Percentiles rank a stretch among this genome's conserved stretches.
phyloP scores from a whole-genome alignment of 2,329 filamentous ascomycete species.

The Colletotrichum sp. region DNA sequence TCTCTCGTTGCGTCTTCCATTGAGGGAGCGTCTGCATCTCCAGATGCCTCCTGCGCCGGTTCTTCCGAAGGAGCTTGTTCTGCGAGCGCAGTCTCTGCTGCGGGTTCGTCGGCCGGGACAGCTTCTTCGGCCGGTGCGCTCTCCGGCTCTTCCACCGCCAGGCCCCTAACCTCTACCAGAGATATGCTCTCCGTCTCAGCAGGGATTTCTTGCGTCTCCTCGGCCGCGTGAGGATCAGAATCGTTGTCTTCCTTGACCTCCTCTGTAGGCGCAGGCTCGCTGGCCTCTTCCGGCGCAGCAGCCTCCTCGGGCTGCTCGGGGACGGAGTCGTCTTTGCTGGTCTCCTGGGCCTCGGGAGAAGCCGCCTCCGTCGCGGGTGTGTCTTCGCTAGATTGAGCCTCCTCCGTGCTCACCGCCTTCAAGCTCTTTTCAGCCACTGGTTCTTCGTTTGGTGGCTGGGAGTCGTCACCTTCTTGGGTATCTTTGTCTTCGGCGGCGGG shows the following conservation, averaged over 20 bases:
- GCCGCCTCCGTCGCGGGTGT: neutral
- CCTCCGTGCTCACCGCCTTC: neutral
- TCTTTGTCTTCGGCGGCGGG: neutral
- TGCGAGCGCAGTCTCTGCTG: neutral
- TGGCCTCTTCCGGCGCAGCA: neutral
- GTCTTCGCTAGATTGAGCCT: neutral
- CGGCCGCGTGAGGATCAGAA: neutral
- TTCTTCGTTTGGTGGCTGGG: slow-evolving; percentile 15
- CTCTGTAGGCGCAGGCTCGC: neutral
- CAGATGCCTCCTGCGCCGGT: neutral
- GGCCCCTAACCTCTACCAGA: neutral
- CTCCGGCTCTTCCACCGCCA: neutral
- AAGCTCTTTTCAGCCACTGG: slow-evolving; percentile 16
- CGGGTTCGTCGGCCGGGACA: neutral
- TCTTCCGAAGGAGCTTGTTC: neutral
- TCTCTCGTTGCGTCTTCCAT: neutral
- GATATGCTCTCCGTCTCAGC: neutral
- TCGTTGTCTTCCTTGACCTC: neutral
- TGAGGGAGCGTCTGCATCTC: neutral
- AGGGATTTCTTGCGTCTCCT: neutral
- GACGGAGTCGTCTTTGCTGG: neutral
- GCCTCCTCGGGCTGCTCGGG: neutral
- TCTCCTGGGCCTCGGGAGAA: neutral
- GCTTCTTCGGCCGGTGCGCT: neutral
- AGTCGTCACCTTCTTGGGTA: slow-evolving; percentile 10